These are phyloP conservation scores for Colletotrichum orbiculare DNA, from an alignment of 2,329 filamentous ascomycete species.

Conservation along the genomic window DNA sequence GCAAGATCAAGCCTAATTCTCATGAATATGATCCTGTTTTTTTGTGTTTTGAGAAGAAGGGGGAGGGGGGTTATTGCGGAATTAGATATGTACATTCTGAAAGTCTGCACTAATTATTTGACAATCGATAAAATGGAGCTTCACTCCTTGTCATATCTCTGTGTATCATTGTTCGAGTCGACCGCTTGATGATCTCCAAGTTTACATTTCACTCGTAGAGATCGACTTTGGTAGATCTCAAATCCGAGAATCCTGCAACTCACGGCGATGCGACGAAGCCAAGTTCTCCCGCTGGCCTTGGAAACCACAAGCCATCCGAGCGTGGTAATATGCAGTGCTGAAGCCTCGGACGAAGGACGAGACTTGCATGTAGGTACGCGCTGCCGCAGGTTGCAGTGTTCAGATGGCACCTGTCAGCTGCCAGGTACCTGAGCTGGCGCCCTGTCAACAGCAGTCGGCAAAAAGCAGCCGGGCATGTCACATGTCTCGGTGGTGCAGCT, in stretches of 20 bases:
- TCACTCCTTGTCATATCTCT: no score
- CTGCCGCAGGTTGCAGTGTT: conserved; percentile 1
- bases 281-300: conserved; percentile 21
- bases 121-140: no score
- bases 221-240: no score
- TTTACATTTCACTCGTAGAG: no score
- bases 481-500: conserved; percentile 7
- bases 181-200: no score
- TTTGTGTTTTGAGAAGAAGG: no score
- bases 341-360: conserved; percentile 16
- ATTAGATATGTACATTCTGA: no score
- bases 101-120: no score
- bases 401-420: conserved; percentile 31
- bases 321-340: not conserved
- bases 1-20: no score
- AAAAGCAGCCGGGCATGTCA: conserved; percentile 5
- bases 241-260: not conserved
- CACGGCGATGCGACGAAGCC: conserved; percentile 4
- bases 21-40: no score
- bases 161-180: no score
- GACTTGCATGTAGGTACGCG: not conserved
- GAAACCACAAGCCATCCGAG: not conserved
- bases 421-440: conserved; percentile 28
- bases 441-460: not conserved
- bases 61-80: no score